phyloP scores from a whole-genome alignment of 2,329 filamentous ascomycete genomes.

The Karstenula rhodostoma region DNA sequence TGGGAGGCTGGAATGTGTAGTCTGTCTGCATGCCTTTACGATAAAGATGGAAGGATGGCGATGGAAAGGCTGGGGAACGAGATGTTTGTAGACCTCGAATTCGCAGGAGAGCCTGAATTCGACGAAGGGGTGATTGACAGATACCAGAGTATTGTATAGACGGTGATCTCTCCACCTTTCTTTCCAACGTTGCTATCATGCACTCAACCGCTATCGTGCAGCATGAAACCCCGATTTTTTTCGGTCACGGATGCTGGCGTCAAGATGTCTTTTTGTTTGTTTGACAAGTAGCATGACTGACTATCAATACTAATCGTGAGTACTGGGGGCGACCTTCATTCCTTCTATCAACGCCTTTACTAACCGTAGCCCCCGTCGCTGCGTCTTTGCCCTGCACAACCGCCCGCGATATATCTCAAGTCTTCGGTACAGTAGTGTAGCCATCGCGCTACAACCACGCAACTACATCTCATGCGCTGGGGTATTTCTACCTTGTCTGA shows the following conservation, averaged over 20 bases:
- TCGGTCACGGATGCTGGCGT: neutral
- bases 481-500: neutral
- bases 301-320: neutral
- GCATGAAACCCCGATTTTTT: neutral
- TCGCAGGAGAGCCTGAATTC: neutral
- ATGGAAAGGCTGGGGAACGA: slow-evolving; percentile 13
- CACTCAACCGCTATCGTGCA: neutral
- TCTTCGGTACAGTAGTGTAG: slow-evolving; percentile 26
- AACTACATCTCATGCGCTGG: slow-evolving; percentile 3
- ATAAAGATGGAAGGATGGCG: slow-evolving; percentile 5
- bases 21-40: slow-evolving; percentile 11
- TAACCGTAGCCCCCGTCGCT: slow-evolving; percentile 75
- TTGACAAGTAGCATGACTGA: neutral
- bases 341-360: slow-evolving; percentile 75
- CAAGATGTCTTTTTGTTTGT: too few relatives aligned
- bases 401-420: slow-evolving; percentile 69
- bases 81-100: slow-evolving; percentile 12
- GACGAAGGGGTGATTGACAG: neutral
- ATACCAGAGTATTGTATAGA: too few relatives aligned
- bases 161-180: neutral
- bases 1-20: slow-evolving; percentile 39
- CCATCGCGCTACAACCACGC: neutral
- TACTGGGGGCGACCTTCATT: slow-evolving; percentile 62
- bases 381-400: slow-evolving; percentile 74
- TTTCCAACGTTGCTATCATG: neutral